A percentile compares a stretch with the other conserved stretches of the same genome.
Conservation (phyloP, 1,284 basidiomycete genomes). For the Ganoderma resinaceum region DNA sequence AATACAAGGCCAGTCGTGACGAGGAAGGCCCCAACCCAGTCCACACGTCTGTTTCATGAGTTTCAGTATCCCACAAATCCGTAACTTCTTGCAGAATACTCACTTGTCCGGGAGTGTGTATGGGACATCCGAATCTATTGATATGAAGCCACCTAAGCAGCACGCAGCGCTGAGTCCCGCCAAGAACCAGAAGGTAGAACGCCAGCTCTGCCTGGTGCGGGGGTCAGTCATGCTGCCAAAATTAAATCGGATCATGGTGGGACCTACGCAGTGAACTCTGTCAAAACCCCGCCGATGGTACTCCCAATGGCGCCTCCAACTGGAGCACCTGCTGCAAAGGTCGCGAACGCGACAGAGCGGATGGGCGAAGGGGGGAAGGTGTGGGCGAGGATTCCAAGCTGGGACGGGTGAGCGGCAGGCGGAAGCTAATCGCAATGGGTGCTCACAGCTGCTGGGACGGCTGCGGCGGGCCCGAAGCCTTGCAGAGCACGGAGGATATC, state of each 20-base stretch:
- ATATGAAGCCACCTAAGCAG: slow-evolving; percentile 47
- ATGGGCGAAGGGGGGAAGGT: slow-evolving; percentile 73
- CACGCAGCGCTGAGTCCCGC: slow-evolving; percentile 53
- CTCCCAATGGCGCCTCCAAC: slow-evolving; percentile 77
- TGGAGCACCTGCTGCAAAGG: slow-evolving; percentile 82
- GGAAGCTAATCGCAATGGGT: background rate
- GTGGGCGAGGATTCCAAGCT: slow-evolving; percentile 78
- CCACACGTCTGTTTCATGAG: slow-evolving; percentile 55
- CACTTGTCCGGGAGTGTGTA: slow-evolving; percentile 52
- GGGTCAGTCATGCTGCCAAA: background rate
- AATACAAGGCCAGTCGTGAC: slow-evolving; percentile 80
- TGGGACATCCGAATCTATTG: slow-evolving; percentile 52
- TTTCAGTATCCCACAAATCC: background rate
- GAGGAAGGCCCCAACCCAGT: slow-evolving; percentile 86
- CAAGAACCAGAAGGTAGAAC: slow-evolving; percentile 60
- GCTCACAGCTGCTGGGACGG: slow-evolving; percentile 61
- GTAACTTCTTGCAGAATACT: background rate
- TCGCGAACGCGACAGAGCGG: slow-evolving; percentile 78
- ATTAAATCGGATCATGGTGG: background rate
- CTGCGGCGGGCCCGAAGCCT: slow-evolving; percentile 73
- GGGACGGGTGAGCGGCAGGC: background rate
- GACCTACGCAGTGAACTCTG: slow-evolving; percentile 61
- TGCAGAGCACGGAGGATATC: slow-evolving; percentile 73
- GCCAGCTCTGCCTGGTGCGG: slow-evolving; percentile 52
- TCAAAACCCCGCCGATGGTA: slow-evolving; percentile 74